These are phyloP conservation scores for Chalciporus piperatoides DNA, from an alignment of 1,284 basidiomycete species.

Conservation along the genomic window DNA sequence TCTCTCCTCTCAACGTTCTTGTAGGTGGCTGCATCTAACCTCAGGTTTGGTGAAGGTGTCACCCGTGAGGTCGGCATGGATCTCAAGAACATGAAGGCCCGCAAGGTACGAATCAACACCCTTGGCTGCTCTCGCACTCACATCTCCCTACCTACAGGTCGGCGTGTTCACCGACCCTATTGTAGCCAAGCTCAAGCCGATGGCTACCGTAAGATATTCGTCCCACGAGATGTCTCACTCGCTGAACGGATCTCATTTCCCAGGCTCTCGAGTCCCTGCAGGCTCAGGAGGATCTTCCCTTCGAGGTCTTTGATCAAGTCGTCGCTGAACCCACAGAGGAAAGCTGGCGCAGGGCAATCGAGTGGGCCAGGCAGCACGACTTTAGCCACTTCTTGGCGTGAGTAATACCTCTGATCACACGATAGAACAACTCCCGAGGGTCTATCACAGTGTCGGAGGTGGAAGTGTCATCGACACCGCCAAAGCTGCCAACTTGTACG, in stretches of 20 bases:
- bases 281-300: slow-evolving; percentile 67
- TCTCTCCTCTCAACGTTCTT: not conserved
- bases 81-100: slow-evolving; percentile 84
- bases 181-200: slow-evolving; percentile 77
- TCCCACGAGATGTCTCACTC: not conserved
- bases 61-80: slow-evolving; percentile 94
- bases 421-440: slow-evolving; percentile 1
- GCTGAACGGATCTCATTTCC: slow-evolving; percentile 1
- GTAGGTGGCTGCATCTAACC: slow-evolving; percentile 86
- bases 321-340: slow-evolving; percentile 92
- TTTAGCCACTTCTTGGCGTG: slow-evolving; percentile 94
- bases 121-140: not conserved
- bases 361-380: slow-evolving; percentile 81
- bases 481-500: slow-evolving; percentile 87
- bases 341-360: slow-evolving; percentile 83
- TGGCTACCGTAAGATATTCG: slow-evolving; percentile 62
- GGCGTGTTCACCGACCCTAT: slow-evolving; percentile 93
- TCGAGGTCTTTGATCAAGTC: slow-evolving; percentile 82
- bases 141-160: slow-evolving; percentile 50
- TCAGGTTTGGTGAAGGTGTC: slow-evolving; percentile 87
- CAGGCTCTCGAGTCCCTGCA: slow-evolving; percentile 80
- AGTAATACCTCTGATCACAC: slow-evolving; percentile 10
- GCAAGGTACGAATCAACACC: slow-evolving; percentile 50
- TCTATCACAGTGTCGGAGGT: slow-evolving; percentile 71
- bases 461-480: slow-evolving; percentile 96